A percentile compares a stretch with the other conserved stretches of the same genome.
These are phyloP conservation scores for Baudoinia panamericana DNA, from an alignment of 495 filamentous ascomycete species.

Conservation along the genomic window DNA sequence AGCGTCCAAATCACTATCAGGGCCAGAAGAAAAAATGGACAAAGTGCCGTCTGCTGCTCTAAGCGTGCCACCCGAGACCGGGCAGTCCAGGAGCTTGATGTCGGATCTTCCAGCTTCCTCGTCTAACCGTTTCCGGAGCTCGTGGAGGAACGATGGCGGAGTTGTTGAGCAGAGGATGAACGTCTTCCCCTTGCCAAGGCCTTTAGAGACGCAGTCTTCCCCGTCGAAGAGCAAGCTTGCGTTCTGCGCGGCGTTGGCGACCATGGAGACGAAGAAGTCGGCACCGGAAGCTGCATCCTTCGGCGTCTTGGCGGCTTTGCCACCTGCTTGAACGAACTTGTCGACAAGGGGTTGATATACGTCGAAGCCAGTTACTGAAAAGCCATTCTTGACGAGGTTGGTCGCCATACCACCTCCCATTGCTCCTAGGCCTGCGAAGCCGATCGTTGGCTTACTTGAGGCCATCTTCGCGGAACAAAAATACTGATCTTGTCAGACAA, in stretches of 20 bases:
- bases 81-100: slow-evolving; percentile 56
- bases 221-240: slow-evolving; percentile 50
- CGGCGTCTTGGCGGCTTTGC: slow-evolving; percentile 46
- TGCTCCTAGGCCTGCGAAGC: slow-evolving; percentile 75
- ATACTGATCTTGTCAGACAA: too few species aligned
- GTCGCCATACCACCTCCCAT: slow-evolving; percentile 86
- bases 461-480: slow-evolving; percentile 9
- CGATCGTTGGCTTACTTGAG: slow-evolving; percentile 35
- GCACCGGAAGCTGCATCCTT: slow-evolving; percentile 49
- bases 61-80: slow-evolving; percentile 64
- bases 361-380: slow-evolving; percentile 61
- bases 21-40: slow-evolving; percentile 66
- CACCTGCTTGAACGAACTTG: slow-evolving; percentile 53
- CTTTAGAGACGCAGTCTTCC: slow-evolving; percentile 39
- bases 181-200: slow-evolving; percentile 35
- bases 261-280: slow-evolving; percentile 61
- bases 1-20: slow-evolving; percentile 42
- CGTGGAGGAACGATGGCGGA: slow-evolving; percentile 50
- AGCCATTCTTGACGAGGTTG: slow-evolving; percentile 56
- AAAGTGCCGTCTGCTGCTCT: slow-evolving; percentile 65
- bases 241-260: slow-evolving; percentile 60
- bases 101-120: slow-evolving; percentile 42
- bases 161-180: slow-evolving; percentile 67
- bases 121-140: slow-evolving; percentile 43
- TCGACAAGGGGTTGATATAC: slow-evolving; percentile 61